Evolutionary conservation across 1,284 basidiomycete species (phyloP).

Genomic region (Cutaneotrichosporon dermatis): DNA sequence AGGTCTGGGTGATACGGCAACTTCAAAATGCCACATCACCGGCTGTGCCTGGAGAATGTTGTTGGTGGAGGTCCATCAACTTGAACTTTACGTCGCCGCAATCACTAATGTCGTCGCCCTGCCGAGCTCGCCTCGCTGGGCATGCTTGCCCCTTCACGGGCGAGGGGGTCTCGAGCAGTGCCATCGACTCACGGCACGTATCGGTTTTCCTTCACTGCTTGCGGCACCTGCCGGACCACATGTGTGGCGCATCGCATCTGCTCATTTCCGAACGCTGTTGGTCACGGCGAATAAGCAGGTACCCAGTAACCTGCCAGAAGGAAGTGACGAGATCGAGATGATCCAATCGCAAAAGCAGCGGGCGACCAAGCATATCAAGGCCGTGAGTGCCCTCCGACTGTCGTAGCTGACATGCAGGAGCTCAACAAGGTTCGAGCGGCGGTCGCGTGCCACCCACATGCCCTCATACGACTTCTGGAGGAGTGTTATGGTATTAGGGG

Average conservation of each 20-base stretch:
- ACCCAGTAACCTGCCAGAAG: not conserved
- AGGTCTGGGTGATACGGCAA: too few species aligned
- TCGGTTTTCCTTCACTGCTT: slow-evolving; percentile 33
- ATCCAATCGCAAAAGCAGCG: not conserved
- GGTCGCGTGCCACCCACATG: slow-evolving; percentile 39
- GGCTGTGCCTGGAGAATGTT: not conserved
- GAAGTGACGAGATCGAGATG: not conserved
- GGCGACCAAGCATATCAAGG: not conserved
- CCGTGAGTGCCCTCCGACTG: not conserved
- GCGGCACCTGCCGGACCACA: slow-evolving; percentile 37
- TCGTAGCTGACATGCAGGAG: slow-evolving; percentile 16
- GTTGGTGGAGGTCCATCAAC: too few species aligned
- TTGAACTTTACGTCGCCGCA: too few species aligned
- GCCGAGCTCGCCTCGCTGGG: not conserved
- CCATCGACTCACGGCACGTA: slow-evolving; percentile 24
- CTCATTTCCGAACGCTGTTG: slow-evolving; percentile 17
- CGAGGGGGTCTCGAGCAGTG: not conserved
- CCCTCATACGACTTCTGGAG: slow-evolving; percentile 24
- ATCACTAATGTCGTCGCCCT: not conserved
- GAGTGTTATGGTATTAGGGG: slow-evolving; percentile 1
- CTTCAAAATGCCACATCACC: not conserved
- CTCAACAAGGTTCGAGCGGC: slow-evolving; percentile 31
- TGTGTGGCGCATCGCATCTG: slow-evolving; percentile 31
- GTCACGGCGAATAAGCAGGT: not conserved
- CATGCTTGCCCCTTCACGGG: not conserved